Evolutionary conservation across 371 early-diverging fungal genomes (phyloP).

Genomic region (Mucor irregularis): DNA sequence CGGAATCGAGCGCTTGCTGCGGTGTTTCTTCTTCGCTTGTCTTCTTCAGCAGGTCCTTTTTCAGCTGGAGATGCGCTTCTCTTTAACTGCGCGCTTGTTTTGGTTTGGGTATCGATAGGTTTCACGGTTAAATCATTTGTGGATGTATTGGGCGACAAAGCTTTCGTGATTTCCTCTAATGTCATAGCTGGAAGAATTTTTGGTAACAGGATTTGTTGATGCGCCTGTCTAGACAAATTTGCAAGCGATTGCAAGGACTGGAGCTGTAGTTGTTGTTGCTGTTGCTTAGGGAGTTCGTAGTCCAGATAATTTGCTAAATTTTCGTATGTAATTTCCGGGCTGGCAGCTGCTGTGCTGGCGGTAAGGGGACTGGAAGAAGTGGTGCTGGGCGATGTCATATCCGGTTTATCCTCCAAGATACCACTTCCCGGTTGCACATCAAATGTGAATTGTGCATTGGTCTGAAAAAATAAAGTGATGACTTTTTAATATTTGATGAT

Average conservation of each 20-base stretch:
- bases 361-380: constrained; percentile 25
- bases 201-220: not conserved
- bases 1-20: constrained; percentile 95
- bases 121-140: not conserved
- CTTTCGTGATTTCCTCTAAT: too few relatives aligned
- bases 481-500: too few relatives aligned
- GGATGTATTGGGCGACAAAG: too few relatives aligned
- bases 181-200: too few relatives aligned
- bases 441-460: constrained; percentile 67
- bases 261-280: constrained; percentile 19
- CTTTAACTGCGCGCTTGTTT: constrained; percentile 2
- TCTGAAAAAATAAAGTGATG: constrained; percentile 28
- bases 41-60: constrained; percentile 29
- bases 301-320: constrained; percentile 46
- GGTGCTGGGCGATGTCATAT: not conserved
- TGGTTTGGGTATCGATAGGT: too few relatives aligned
- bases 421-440: constrained; percentile 62
- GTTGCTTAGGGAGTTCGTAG: constrained; percentile 46
- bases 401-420: constrained; percentile 50
- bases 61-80: too few relatives aligned
- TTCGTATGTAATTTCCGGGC: too few relatives aligned
- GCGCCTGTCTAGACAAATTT: constrained; percentile 19
- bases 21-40: constrained; percentile 91
- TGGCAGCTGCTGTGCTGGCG: too few relatives aligned
- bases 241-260: constrained; percentile 10